phyloP scores from a whole-genome alignment of 2,329 filamentous ascomycete species.

The Phaeosphaeriaceae sp. region DNA sequence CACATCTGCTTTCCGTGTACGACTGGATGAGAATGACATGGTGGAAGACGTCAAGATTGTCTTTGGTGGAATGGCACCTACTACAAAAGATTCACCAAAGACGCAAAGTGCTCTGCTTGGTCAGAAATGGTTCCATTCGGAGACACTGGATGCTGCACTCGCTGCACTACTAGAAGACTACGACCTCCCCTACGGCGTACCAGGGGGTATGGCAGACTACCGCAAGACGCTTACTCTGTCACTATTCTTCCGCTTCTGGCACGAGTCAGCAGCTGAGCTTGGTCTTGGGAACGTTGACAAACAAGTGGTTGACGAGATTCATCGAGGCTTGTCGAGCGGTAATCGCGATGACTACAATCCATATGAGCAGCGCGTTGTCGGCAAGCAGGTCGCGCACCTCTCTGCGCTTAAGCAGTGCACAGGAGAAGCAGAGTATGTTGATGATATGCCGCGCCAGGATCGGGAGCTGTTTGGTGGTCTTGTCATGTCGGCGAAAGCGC shows the following conservation, averaged over 20 bases:
- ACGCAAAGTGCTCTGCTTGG: slow-evolving; percentile 76
- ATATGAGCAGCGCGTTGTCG: slow-evolving; percentile 82
- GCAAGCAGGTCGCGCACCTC: slow-evolving; percentile 84
- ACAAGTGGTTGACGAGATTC: slow-evolving; percentile 81
- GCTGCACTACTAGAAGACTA: slow-evolving; percentile 84
- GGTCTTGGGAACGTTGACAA: slow-evolving; percentile 66
- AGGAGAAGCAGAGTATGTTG: slow-evolving; percentile 92
- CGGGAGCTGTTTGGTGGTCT: slow-evolving; percentile 89
- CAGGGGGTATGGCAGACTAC: slow-evolving; percentile 96
- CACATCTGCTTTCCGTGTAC: slow-evolving; percentile 81
- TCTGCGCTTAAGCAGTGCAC: slow-evolving; percentile 91
- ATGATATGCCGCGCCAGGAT: slow-evolving; percentile 84
- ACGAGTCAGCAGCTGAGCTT: slow-evolving; percentile 77
- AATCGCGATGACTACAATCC: slow-evolving; percentile 78
- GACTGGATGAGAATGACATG: slow-evolving; percentile 70
- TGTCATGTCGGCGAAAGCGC: slow-evolving; percentile 85
- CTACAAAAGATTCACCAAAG: slow-evolving; percentile 80
- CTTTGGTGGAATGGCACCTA: slow-evolving; percentile 93
- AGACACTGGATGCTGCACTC: slow-evolving; percentile 87
- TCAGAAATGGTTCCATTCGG: slow-evolving; percentile 77
- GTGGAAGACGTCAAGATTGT: slow-evolving; percentile 80
- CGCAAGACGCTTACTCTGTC: slow-evolving; percentile 86
- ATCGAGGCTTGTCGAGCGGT: slow-evolving; percentile 80
- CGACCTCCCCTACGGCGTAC: slow-evolving; percentile 83
- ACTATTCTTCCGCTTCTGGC: slow-evolving; percentile 97